A percentile compares a stretch with the other conserved stretches of the same genome.
phyloP scores from a whole-genome alignment of 352 stramenopile species.

The Phytophthora quininea region DNA sequence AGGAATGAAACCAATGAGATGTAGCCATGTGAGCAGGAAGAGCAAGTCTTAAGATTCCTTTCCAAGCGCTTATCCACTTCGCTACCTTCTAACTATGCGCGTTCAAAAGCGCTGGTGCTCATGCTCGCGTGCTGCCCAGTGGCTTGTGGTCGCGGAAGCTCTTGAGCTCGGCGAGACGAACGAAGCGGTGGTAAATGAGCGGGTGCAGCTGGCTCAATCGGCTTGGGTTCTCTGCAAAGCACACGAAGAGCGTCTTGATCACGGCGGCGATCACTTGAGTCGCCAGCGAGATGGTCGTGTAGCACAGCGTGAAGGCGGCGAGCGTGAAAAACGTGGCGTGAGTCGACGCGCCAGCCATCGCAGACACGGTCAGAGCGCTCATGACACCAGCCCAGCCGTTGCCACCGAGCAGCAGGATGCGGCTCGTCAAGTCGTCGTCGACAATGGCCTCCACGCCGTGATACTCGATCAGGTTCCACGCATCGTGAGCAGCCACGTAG shows the following conservation, averaged over 20 bases:
- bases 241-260: constrained; percentile 89
- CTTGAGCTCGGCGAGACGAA: constrained; percentile 83
- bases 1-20: not conserved
- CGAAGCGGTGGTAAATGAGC: constrained; percentile 88
- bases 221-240: constrained; percentile 82
- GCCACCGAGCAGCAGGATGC: constrained; percentile 68
- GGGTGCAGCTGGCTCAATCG: constrained; percentile 83
- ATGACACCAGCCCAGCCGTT: constrained; percentile 87
- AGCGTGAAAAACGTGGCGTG: constrained; percentile 83
- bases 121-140: constrained; percentile 25
- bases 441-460: constrained; percentile 86
- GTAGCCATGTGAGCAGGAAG: not conserved
- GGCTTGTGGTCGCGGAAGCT: constrained; percentile 82
- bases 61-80: not conserved
- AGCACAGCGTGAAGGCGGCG: constrained; percentile 75
- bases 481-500: constrained; percentile 75
- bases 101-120: not conserved
- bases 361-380: constrained; percentile 67
- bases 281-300: constrained; percentile 80
- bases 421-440: constrained; percentile 84
- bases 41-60: no score
- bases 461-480: constrained; percentile 80
- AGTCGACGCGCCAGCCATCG: constrained; percentile 49
- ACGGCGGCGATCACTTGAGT: constrained; percentile 75
- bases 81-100: no score